phyloP scores from a whole-genome alignment of 2,329 filamentous ascomycete species.

The Sporothrix protearum region DNA sequence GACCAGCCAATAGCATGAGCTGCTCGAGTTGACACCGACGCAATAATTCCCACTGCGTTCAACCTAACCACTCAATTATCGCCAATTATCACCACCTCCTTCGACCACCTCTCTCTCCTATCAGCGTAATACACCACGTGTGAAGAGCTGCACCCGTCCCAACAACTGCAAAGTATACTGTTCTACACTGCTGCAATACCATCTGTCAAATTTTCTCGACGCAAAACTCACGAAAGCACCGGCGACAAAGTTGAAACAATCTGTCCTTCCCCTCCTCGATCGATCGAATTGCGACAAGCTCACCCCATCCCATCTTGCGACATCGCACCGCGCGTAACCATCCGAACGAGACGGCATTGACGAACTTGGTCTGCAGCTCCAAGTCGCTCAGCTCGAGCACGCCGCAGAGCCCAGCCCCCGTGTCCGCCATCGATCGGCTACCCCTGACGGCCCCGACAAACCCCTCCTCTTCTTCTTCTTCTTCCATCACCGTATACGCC shows the following conservation, averaged over 20 bases:
- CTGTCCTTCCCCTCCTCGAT: neutral
- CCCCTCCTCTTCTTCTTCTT: neutral
- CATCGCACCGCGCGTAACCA: neutral
- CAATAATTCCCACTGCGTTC: constrained; percentile 3
- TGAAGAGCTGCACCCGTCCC: neutral
- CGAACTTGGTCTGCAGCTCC: neutral
- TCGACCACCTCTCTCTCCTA: constrained; percentile 3
- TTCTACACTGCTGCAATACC: neutral
- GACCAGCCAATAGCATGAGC: neutral
- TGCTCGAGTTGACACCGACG: constrained; percentile 5
- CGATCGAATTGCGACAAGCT: neutral
- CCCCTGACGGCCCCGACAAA: neutral
- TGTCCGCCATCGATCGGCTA: neutral
- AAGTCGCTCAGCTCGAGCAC: neutral
- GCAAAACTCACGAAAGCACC: neutral
- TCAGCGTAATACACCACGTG: constrained; percentile 6
- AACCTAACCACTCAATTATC: constrained; percentile 7
- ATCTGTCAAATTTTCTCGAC: neutral
- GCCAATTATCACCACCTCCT: neutral
- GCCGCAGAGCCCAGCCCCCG: neutral
- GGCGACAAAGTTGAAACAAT: neutral
- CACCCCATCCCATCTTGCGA: neutral
- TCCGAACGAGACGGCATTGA: neutral
- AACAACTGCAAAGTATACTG: neutral
- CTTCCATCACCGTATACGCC: neutral